Percentiles rank a stretch among this genome's conserved stretches.
Conservation (phyloP, 306 rosid genomes). For the Parietaria judaica region DNA sequence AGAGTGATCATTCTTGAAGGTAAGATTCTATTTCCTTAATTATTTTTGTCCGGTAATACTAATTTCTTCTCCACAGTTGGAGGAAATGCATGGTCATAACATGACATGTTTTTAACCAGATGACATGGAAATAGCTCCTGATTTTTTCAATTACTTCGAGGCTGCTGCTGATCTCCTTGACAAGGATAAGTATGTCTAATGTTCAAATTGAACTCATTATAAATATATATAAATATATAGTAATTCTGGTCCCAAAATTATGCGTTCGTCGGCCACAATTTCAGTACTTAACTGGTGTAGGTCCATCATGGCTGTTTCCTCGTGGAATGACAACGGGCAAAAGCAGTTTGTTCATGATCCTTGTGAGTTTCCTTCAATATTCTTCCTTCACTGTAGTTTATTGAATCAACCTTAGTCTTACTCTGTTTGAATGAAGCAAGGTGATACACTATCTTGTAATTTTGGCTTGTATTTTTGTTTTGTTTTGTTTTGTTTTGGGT, state of each 20-base stretch:
- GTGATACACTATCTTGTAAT: not conserved
- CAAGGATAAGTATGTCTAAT: slow-evolving; percentile 70
- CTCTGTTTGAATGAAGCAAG: not conserved
- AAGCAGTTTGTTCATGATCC: slow-evolving; percentile 92
- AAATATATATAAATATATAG: not conserved
- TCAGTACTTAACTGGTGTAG: slow-evolving; percentile 34
- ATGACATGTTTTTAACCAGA: slow-evolving; percentile 38
- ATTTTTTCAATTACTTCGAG: slow-evolving; percentile 91
- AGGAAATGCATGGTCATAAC: slow-evolving; percentile 18
- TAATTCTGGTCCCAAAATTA: not conserved
- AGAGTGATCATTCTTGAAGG: slow-evolving; percentile 94
- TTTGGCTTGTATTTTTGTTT: not conserved
- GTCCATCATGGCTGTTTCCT: slow-evolving; percentile 93
- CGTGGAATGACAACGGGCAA: slow-evolving; percentile 99
- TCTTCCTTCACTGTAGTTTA: slow-evolving; percentile 8
- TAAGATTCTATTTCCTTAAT: slow-evolving; percentile 32
- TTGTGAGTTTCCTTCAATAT: slow-evolving; percentile 42
- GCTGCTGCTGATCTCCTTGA: slow-evolving; percentile 74
- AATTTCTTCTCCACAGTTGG: not conserved
- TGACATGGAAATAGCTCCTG: slow-evolving; percentile 99
- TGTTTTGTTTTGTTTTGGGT: not conserved
- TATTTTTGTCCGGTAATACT: not conserved
- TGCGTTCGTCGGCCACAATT: slow-evolving; percentile 14
- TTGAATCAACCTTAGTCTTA: not conserved
- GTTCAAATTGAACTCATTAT: slow-evolving; percentile 13